Evolutionary conservation across 1,284 basidiomycete species (phyloP).

Genomic region (Blastosporella zonata): DNA sequence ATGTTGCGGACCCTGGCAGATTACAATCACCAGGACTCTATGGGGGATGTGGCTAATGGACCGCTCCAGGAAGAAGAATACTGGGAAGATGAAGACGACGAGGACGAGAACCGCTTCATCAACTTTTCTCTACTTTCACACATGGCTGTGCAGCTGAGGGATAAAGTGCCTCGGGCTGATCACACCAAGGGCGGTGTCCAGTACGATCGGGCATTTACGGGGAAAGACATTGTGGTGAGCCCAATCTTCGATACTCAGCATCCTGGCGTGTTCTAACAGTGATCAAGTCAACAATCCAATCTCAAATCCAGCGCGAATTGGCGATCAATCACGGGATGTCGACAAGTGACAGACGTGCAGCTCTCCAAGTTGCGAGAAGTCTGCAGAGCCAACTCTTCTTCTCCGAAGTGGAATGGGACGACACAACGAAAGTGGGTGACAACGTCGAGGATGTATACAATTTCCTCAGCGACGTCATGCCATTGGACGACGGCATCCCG

Average conservation of each 20-base stretch:
- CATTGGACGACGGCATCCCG: constrained; percentile 52
- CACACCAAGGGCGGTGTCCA: constrained; percentile 91
- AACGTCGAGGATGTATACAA: constrained; percentile 95
- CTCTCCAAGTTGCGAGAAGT: constrained; percentile 84
- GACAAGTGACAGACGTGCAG: constrained; percentile 73
- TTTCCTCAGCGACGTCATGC: constrained; percentile 87
- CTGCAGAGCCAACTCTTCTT: constrained; percentile 93
- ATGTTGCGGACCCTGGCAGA: constrained; percentile 32
- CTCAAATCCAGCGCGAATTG: constrained; percentile 71
- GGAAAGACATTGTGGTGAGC: constrained; percentile 88
- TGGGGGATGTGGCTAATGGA: constrained; percentile 30
- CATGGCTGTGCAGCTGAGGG: constrained; percentile 82
- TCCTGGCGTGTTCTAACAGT: constrained; percentile 3
- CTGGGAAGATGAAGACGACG: constrained; percentile 69
- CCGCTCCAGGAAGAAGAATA: constrained; percentile 72
- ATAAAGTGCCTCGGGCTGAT: constrained; percentile 80
- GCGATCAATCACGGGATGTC: constrained; percentile 69
- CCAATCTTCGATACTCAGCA: background rate
- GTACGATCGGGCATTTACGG: constrained; percentile 86
- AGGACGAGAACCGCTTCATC: constrained; percentile 77
- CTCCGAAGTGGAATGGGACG: constrained; percentile 96
- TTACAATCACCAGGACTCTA: constrained; percentile 25
- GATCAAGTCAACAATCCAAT: constrained; percentile 74
- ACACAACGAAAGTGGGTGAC: constrained; percentile 71
- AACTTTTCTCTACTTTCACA: constrained; percentile 87